Evolutionary conservation across 805 yeast species (phyloP), one percentile per base, ranked within the genome.

Genomic region (Cyberlindnera nakhonratchasimensis): DNA sequence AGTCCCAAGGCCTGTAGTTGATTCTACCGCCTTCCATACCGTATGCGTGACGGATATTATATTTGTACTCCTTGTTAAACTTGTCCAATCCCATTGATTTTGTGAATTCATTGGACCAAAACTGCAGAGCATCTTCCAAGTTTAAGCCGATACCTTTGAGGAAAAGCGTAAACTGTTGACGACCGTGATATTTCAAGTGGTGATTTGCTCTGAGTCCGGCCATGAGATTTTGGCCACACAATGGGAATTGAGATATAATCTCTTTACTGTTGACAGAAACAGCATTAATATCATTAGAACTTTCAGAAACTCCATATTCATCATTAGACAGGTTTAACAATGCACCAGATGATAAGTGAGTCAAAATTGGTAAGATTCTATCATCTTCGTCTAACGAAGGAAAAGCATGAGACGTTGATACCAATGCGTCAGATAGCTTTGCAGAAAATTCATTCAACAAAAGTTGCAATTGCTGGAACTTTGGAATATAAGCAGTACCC

Each of bases 301-400:
- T 58, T 21, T 48, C 50, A 30, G 39, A 38, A 3, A 33, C 38
- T 6, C 47, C 53, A 32, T 46, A 53, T 23, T 52, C 48, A 22
- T 51, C 52, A 9, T 21, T 35, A 2, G 44, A 39, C 29, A 50
- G 38, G 41, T 52, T 53, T 6, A 82, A 66, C 2, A 83, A 75
- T 55, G 84, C 85, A 11, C 88, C 88, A 23, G 77, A 73, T 0
- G 95, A 79, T 35, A 93, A 64, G 55, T 90, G 89, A 55, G 80
- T 79, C 48, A 93, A 69, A 22, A 93, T 79, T 1, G 97, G 97
- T 39, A 89, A 66, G 34, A 93, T 65, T 44, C 99, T 71, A 59
- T 89, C 95, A 57, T 89, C 96, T 66, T 91, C 98, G 57, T 89
- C 96, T 42, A 91, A 67, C 10, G 90, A 72, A 6, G 96, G 95